Base-by-base conservation (phyloP, 345 rosid genomes). In the Acer negundo region DNA sequence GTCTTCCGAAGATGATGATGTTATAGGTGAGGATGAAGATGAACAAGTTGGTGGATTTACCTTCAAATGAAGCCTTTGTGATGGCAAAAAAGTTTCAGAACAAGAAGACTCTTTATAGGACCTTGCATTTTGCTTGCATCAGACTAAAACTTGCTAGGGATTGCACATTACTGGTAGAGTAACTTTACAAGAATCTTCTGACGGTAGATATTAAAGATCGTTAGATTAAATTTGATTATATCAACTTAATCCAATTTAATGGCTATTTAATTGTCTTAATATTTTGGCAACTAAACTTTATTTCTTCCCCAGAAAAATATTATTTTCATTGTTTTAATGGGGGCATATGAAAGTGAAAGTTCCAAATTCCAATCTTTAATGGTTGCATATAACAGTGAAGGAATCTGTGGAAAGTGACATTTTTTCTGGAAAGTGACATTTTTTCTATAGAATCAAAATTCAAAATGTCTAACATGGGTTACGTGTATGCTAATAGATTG, bases 21-120 rank as follows among this genome's bases (percentile, higher is more conserved):
- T 53, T 53, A 78, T 82, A 10, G 90, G 88, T 44, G 97, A 90
- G 69, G 92, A 90, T 67, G 93, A 89, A 66, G 92, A 89, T 47
- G 94, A 90, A 38, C 90, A 90, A 85, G 78, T 85, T 79, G 67
- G 74, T 35, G 85, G 72, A 76, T 90, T 84, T 85, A 75, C 84
- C 38, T 26, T 74, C 53, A 84, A 78, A 49, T 42, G 31, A 67
- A 66, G 62, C 23, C 70, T 26, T 61, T 35, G 65, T 67, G 6
- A 1, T 16, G 19, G 49, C 66, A 38, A 56, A 17, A 55, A 55
- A 53, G 2, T 53, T 71, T 23, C 62, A 9, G 10, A 49, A 38
- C 49, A 67, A 38, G 7, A 53, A 35, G 38, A 31, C 38, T 31
- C 62, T 74, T 56, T 20, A 63, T 12, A 20, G 53, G 49, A 67